Evolutionary conservation across 805 yeast species (phyloP).

Genomic region (Wickerhamiella allomyrinae): DNA sequence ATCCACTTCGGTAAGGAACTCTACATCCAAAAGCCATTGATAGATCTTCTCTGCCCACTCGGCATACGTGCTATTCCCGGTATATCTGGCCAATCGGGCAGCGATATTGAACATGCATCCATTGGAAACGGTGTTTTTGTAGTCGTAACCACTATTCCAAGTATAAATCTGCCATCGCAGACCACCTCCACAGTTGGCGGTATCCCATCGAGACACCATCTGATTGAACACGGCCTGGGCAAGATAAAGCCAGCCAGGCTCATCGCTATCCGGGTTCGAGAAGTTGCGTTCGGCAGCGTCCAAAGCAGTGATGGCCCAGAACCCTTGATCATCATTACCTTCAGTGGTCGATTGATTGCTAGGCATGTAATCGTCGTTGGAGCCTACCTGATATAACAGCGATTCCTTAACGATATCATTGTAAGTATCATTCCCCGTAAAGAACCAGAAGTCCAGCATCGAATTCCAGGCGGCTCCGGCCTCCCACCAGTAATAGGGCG

Average conservation of each 20-base stretch:
- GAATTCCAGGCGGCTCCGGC: constrained; percentile 59
- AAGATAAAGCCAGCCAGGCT: constrained; percentile 60
- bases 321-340: constrained; percentile 89
- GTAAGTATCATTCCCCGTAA: constrained; percentile 55
- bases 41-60: constrained; percentile 60
- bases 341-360: constrained; percentile 69
- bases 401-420: constrained; percentile 45
- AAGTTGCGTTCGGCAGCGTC: constrained; percentile 75
- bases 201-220: constrained; percentile 71
- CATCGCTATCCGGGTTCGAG: constrained; percentile 44
- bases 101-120: constrained; percentile 70
- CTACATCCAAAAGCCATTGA: constrained; percentile 51
- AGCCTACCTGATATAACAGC: constrained; percentile 50
- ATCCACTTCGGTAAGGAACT: constrained; percentile 27
- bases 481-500: constrained; percentile 86
- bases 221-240: constrained; percentile 81
- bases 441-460: constrained; percentile 67
- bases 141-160: constrained; percentile 78
- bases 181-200: constrained; percentile 52
- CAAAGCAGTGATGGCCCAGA: constrained; percentile 83
- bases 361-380: constrained; percentile 57
- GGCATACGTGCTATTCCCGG: constrained; percentile 54
- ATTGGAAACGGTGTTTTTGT: constrained; percentile 78
- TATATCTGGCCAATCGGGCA: constrained; percentile 71
- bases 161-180: constrained; percentile 84